Conservation (phyloP, 148 eudicot species). For the Chenopodium berlandieri region DNA sequence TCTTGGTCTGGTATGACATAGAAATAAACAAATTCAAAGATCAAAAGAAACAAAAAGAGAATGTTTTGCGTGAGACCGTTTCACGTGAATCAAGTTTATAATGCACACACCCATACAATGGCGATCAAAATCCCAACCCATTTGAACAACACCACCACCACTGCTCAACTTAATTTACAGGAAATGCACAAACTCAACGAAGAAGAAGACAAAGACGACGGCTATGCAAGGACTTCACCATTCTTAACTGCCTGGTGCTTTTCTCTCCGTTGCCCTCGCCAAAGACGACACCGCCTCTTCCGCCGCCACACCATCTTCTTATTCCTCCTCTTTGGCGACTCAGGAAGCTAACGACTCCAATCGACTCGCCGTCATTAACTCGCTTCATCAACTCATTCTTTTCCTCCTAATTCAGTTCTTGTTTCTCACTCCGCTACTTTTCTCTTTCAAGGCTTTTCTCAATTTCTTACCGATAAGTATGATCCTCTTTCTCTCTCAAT, state of each 20-base stretch:
- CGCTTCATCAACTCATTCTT: conserved; percentile 65
- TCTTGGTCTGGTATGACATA: too few relatives aligned
- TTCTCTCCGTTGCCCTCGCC: conserved; percentile 31
- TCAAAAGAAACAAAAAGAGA: too few relatives aligned
- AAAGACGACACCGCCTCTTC: conserved; percentile 29
- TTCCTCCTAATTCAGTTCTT: conserved; percentile 76
- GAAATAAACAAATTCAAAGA: too few relatives aligned
- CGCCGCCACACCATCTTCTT: conserved; percentile 12
- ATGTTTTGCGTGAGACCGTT: too few relatives aligned
- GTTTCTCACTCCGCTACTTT: conserved; percentile 78
- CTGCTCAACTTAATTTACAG: too few relatives aligned
- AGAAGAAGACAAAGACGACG: background rate
- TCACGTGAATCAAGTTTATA: too few relatives aligned
- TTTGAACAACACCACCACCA: background rate
- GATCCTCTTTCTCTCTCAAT: background rate
- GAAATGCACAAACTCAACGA: conserved; percentile 6
- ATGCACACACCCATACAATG: background rate
- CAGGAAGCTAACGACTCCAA: conserved; percentile 49
- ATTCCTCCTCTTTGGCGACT: conserved; percentile 6
- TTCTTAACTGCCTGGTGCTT: conserved; percentile 34
- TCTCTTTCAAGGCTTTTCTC: conserved; percentile 76
- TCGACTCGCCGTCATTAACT: conserved; percentile 59
- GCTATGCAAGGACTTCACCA: conserved; percentile 77
- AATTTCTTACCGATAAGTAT: conserved; percentile 78
- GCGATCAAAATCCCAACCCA: background rate